phyloP scores from a whole-genome alignment of 2,329 filamentous ascomycete species.

The Falciphora oryzae region DNA sequence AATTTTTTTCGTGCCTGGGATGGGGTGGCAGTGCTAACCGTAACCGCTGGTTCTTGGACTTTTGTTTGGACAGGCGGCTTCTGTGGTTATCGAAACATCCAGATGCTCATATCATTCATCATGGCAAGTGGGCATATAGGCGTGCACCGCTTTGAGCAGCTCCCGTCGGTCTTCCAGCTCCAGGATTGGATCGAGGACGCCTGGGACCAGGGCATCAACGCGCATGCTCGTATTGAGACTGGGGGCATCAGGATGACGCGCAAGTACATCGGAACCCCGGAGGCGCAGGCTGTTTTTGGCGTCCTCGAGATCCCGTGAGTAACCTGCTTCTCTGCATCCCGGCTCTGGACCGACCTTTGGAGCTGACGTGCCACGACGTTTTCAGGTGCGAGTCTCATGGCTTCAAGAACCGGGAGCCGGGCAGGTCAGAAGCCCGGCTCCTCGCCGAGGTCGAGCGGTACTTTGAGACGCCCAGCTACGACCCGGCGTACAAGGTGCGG shows the following conservation, averaged over 20 bases:
- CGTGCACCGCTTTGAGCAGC: conserved; percentile 50
- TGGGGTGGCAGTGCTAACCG: neutral
- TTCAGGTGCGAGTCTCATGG: conserved; percentile 56
- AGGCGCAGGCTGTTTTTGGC: conserved; percentile 75
- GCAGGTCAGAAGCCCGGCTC: conserved; percentile 50
- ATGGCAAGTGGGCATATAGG: conserved; percentile 52
- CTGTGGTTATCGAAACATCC: conserved; percentile 92
- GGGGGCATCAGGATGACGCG: conserved; percentile 82
- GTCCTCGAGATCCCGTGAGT: conserved; percentile 61
- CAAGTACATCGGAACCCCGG: conserved; percentile 92
- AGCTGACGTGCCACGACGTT: neutral
- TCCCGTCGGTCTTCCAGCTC: conserved; percentile 74
- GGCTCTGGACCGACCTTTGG: neutral
- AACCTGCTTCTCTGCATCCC: neutral
- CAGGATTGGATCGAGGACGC: conserved; percentile 83
- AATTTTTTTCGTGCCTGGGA: neutral
- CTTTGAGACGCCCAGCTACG: conserved; percentile 53
- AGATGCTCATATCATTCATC: conserved; percentile 81
- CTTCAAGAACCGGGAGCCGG: conserved; percentile 43
- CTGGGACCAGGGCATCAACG: conserved; percentile 81
- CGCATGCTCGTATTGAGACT: conserved; percentile 69
- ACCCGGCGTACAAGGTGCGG: conserved; percentile 55
- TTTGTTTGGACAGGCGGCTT: conserved; percentile 59
- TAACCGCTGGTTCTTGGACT: no score
- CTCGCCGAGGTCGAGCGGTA: conserved; percentile 66